Evolutionary conservation across 768 basidiomycete species (phyloP).

Genomic region (Paxillus involutus): DNA sequence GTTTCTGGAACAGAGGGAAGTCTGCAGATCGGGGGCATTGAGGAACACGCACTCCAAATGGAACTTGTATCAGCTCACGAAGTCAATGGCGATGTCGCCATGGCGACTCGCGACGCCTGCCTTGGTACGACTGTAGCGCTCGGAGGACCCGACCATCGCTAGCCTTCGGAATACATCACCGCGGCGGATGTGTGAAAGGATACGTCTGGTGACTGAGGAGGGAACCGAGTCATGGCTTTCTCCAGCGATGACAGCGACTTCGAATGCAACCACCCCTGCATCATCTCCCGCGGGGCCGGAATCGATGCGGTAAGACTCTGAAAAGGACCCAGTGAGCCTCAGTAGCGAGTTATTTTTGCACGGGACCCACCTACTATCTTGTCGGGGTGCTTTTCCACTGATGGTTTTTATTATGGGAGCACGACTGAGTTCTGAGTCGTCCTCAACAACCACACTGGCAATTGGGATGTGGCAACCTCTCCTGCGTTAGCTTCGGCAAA

Average conservation of each 20-base stretch:
- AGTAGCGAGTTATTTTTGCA: neutral
- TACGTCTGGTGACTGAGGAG: no score
- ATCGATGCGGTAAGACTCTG: constrained; percentile 45
- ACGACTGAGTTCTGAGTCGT: neutral
- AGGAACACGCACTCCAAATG: constrained; percentile 12
- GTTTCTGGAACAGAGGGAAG: neutral
- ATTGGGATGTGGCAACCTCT: neutral
- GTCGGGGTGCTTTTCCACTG: constrained; percentile 14
- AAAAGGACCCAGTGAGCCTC: neutral
- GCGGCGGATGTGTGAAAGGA: constrained; percentile 40
- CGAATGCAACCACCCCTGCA: constrained; percentile 12
- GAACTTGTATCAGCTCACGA: constrained; percentile 3
- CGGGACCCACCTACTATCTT: constrained; percentile 32
- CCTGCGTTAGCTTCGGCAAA: no score
- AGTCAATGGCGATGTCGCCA: constrained; percentile 33
- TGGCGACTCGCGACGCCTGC: constrained; percentile 33
- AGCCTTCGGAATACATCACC: constrained; percentile 33
- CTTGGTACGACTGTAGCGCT: constrained; percentile 33
- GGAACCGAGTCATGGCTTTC: constrained; percentile 15
- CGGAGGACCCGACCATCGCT: constrained; percentile 38
- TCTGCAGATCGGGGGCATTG: constrained; percentile 11
- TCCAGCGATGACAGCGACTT: constrained; percentile 8
- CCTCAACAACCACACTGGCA: neutral
- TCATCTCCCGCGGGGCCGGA: constrained; percentile 27
- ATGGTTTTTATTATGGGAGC: neutral